phyloP scores from a whole-genome alignment of 257 asterid species.

The Cordia subcordata region DNA sequence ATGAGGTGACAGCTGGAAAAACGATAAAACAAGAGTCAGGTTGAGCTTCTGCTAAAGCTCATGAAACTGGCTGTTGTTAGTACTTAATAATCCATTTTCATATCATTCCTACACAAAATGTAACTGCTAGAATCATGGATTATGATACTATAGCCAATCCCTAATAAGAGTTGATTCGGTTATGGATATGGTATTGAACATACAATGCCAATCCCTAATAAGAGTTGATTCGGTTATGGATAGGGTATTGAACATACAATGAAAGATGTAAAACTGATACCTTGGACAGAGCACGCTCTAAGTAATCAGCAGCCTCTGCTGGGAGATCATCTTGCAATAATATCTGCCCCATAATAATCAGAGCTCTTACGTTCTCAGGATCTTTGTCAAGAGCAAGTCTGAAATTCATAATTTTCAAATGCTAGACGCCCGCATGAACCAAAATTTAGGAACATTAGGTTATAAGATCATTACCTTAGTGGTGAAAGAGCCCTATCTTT shows the following conservation, averaged over 20 bases:
- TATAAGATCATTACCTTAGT: conserved; percentile 43
- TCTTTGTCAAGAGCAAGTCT: conserved; percentile 91
- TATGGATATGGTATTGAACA: too few relatives aligned
- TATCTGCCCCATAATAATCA: conserved; percentile 71
- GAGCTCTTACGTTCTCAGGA: conserved; percentile 64
- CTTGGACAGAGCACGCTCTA: conserved; percentile 68
- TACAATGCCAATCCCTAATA: too few relatives aligned
- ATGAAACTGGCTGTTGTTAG: too few relatives aligned
- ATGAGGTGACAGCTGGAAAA: too few relatives aligned
- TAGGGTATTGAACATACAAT: too few relatives aligned
- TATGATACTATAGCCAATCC: neutral
- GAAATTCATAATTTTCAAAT: conserved; percentile 35
- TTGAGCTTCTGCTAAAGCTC: too few relatives aligned
- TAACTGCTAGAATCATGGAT: too few relatives aligned
- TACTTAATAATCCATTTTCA: too few relatives aligned
- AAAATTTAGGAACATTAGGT: conserved; percentile 13
- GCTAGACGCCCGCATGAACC: conserved; percentile 21
- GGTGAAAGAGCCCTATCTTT: conserved; percentile 49
- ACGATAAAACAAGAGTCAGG: too few relatives aligned
- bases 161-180: too few relatives aligned
- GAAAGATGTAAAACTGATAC: conserved; percentile 28
- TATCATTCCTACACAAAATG: too few relatives aligned
- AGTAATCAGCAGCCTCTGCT: conserved; percentile 59
- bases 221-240: too few relatives aligned
- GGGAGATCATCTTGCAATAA: conserved; percentile 42